Base-by-base conservation (phyloP, 768 basidiomycete genomes). In the Boletus insuetus region DNA sequence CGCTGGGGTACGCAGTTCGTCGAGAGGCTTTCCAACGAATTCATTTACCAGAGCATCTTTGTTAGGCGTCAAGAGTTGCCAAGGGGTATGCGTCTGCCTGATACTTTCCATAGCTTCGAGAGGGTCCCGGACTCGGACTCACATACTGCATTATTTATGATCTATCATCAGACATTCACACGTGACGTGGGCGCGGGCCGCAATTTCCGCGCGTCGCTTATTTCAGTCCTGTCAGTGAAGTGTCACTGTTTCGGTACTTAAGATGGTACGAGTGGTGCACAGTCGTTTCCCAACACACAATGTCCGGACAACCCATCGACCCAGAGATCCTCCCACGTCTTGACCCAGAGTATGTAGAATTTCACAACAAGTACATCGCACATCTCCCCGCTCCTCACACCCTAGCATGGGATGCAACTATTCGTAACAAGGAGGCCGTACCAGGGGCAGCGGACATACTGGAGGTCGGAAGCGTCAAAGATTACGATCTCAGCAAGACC, bases 1-100 rank as follows among this genome's bases (percentile, higher is more conserved):
- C 2, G 89, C 89, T 17, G 91, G 91, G 0, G 91, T 93, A 51
- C 89, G 78, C 24, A 93, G 72, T 2, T 71, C 71, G 42, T 80
- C 71, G 56, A 91, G 64, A 24, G 75, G 64, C 64, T 78, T 81
- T 20, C 86, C 86, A 37, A 79, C 73, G 70, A 84, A 92, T 53
- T 81, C 75, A 42, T 77, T 62, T 26, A 78, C 66, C 20, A 89
- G 72, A 11, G 68, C 74, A 51, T 75, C 74, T 64, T 85, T 84
- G 58, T 74, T 65, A 3, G 82, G 80, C 37, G 55, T 60, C 20
- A 71, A 59, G 45, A 81, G 63, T 19, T 72, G 64, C 60, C 73
- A 70, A 16, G 80, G 76, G 1, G 82, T 84, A 39, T 61, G 69
- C 13, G 80, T 83, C 61, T 83, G 82, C 49, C 66, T 58, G 58